These are phyloP conservation scores for Apiospora phragmitis DNA, from an alignment of 2,329 filamentous ascomycete genomes.

Conservation along the genomic window DNA sequence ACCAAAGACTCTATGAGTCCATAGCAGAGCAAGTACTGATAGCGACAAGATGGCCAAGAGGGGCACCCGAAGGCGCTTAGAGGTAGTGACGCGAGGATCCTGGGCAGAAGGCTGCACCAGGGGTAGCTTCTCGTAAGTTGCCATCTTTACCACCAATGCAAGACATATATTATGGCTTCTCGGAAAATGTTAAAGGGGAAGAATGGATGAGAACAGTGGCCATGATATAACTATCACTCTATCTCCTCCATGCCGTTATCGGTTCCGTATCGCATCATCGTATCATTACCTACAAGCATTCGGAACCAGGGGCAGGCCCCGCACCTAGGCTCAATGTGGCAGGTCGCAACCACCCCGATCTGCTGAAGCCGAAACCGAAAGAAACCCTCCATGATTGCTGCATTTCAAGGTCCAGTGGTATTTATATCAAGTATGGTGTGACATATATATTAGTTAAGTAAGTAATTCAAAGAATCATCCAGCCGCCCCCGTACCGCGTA, in stretches of 20 bases:
- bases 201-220: not conserved
- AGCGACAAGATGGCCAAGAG: not conserved
- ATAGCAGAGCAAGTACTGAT: not conserved
- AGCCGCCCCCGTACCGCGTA: no score
- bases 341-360: not conserved
- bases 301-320: not conserved
- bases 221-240: not conserved
- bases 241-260: not conserved
- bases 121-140: slow-evolving; percentile 8
- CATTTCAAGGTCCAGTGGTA: no score
- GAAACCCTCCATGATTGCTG: no score
- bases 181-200: not conserved
- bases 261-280: not conserved
- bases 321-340: not conserved
- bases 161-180: not conserved
- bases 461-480: no score
- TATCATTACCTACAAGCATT: not conserved
- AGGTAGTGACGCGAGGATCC: not conserved
- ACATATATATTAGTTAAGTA: no score
- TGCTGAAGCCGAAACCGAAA: not conserved
- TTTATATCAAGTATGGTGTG: no score
- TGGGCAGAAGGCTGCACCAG: slow-evolving; percentile 6
- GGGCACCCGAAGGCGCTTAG: not conserved
- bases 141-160: slow-evolving; percentile 3
- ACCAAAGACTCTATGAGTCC: not conserved